Evolutionary conservation across 129 eudicot species (phyloP).

Genomic region (Kitagawia praeruptora): DNA sequence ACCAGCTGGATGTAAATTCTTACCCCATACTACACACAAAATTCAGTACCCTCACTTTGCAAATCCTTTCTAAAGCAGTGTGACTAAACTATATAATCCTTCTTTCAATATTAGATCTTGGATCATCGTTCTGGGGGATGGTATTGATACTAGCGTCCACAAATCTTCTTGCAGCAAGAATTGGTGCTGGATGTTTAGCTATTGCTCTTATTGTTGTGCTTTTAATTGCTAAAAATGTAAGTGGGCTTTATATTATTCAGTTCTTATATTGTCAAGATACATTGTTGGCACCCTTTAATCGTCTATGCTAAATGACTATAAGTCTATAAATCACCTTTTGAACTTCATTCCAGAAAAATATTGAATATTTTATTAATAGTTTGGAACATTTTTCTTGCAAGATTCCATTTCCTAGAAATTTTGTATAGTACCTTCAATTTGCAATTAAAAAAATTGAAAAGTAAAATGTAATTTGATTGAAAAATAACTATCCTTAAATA

Average conservation of each 20-base stretch:
- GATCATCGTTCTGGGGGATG: conserved; percentile 99
- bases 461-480: not conserved
- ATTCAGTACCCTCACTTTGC: not conserved
- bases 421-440: not conserved
- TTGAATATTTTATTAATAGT: not conserved
- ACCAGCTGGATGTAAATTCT: conserved; percentile 92
- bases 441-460: not conserved
- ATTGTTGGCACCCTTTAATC: conserved; percentile 23
- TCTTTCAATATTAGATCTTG: conserved; percentile 46
- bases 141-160: conserved; percentile 80
- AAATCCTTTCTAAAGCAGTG: not conserved
- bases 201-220: conserved; percentile 73
- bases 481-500: not conserved
- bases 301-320: too few species aligned
- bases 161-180: conserved; percentile 61
- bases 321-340: not conserved
- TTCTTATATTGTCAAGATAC: conserved; percentile 20
- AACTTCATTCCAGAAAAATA: not conserved
- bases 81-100: not conserved
- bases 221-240: conserved; percentile 89
- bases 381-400: not conserved
- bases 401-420: not conserved
- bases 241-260: conserved; percentile 21
- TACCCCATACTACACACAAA: not conserved
- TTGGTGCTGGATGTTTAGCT: conserved; percentile 94